Conservation (phyloP, 495 filamentous ascomycete species). For the Penicillium ochrochloron region DNA sequence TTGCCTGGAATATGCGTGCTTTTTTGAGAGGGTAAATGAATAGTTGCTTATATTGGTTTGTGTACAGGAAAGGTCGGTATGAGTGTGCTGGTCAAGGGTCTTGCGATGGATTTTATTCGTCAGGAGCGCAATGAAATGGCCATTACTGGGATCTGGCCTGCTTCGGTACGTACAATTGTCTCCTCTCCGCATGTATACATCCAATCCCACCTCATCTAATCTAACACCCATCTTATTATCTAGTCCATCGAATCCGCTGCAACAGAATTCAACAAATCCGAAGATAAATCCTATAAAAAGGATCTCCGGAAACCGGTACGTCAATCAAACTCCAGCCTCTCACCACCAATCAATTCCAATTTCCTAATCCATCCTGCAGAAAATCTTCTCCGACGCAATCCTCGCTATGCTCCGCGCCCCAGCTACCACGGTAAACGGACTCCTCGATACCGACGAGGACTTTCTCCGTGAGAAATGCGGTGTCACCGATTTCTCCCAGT, state of each 20-base stretch:
- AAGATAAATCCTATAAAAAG: constrained; percentile 42
- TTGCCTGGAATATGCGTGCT: neutral
- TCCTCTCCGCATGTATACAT: neutral
- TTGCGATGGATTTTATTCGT: constrained; percentile 81
- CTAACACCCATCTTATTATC: constrained; percentile 32
- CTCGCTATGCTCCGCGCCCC: constrained; percentile 72
- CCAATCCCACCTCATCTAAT: neutral
- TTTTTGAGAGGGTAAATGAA: no score
- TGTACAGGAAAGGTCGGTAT: constrained; percentile 72
- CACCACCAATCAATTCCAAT: neutral
- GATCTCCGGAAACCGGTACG: constrained; percentile 67
- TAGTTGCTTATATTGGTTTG: neutral
- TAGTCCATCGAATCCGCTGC: constrained; percentile 76
- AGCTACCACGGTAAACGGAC: constrained; percentile 65
- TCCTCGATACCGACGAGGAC: constrained; percentile 79
- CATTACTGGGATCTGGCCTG: constrained; percentile 83
- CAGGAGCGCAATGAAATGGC: constrained; percentile 71
- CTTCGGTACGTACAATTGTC: constrained; percentile 55
- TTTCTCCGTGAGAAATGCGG: constrained; percentile 69
- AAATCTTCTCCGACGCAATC: constrained; percentile 81
- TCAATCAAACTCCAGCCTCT: constrained; percentile 1
- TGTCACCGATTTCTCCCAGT: constrained; percentile 74
- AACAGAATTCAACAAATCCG: constrained; percentile 54
- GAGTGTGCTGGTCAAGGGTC: constrained; percentile 78
- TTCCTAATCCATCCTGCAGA: constrained; percentile 29